These are phyloP conservation scores for Anthracocystis walkeri DNA, from an alignment of 1,284 basidiomycete species.

Conservation along the genomic window DNA sequence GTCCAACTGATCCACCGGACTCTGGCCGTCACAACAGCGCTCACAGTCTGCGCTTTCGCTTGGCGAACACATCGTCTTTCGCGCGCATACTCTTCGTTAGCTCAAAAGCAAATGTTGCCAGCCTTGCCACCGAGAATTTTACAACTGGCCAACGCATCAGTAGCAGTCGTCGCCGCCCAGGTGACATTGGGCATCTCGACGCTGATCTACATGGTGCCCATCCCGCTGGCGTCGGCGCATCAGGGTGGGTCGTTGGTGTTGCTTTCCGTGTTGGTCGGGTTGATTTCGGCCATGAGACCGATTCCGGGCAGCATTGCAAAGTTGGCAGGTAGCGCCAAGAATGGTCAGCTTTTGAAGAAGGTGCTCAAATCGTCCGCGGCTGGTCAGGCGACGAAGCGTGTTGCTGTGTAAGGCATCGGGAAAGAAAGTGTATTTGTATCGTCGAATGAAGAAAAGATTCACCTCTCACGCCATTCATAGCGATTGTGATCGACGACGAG, in stretches of 20 bases:
- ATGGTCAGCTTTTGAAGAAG: background rate
- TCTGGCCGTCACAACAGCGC: conserved; percentile 74
- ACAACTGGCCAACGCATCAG: conserved; percentile 77
- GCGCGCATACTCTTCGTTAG: conserved; percentile 10
- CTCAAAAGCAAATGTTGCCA: conserved; percentile 73
- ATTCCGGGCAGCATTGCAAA: conserved; percentile 14
- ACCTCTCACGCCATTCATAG: conserved; percentile 9
- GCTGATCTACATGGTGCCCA: conserved; percentile 91
- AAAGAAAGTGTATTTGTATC: background rate
- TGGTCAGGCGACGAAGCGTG: background rate
- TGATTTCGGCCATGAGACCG: conserved; percentile 32
- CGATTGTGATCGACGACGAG: too few relatives aligned
- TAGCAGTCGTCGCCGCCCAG: conserved; percentile 86
- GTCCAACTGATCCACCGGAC: conserved; percentile 96
- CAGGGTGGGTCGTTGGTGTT: conserved; percentile 93
- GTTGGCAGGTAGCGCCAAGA: background rate
- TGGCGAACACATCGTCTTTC: conserved; percentile 74
- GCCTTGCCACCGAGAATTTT: conserved; percentile 79
- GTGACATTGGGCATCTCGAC: conserved; percentile 91
- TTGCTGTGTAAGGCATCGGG: background rate
- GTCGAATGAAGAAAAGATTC: background rate
- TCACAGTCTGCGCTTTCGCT: conserved; percentile 31
- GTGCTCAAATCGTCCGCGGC: conserved; percentile 20
- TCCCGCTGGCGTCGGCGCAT: conserved; percentile 90
- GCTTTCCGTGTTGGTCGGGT: conserved; percentile 70